These are phyloP conservation scores for Glomus cerebriforme DNA, from an alignment of 192 early-diverging fungal species.

Conservation along the genomic window DNA sequence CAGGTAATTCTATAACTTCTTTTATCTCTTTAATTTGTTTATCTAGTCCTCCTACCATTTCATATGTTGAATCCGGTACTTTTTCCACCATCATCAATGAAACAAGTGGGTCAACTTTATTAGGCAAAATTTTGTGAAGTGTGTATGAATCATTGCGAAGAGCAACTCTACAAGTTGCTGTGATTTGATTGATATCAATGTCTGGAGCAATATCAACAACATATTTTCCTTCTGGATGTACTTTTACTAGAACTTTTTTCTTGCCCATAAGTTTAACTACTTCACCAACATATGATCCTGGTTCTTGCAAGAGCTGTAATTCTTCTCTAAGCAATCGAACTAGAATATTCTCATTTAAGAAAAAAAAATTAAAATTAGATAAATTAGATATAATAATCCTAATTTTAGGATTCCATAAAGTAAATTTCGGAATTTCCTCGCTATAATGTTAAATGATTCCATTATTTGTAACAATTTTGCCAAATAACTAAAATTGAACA, in stretches of 20 bases:
- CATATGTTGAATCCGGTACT: conserved; percentile 99
- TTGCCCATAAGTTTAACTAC: conserved; percentile 99
- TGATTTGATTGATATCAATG: conserved; percentile 90
- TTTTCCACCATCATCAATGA: conserved; percentile 99
- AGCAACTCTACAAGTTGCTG: conserved; percentile 90
- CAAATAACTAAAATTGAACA: neutral
- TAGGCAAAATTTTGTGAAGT: conserved; percentile 93
- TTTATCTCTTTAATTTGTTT: conserved; percentile 99
- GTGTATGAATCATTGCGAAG: conserved; percentile 90
- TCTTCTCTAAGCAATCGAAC: conserved; percentile 96
- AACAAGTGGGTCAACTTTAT: conserved; percentile 98
- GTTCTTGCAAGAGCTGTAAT: conserved; percentile 95
- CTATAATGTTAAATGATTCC: no score
- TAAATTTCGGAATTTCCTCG: neutral
- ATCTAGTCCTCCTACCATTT: conserved; percentile 98
- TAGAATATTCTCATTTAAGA: conserved; percentile 36
- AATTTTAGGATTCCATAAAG: no score
- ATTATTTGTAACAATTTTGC: no score
- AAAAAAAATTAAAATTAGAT: conserved; percentile 3
- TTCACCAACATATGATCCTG: conserved; percentile 94
- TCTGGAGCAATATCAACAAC: conserved; percentile 93
- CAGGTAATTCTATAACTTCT: conserved; percentile 99
- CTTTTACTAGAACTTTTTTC: conserved; percentile 89
- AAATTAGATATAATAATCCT: neutral
- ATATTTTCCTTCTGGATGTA: conserved; percentile 97